These are phyloP conservation scores for Trichoderma erinaceum DNA, from an alignment of 495 filamentous ascomycete genomes.

Conservation along the genomic window DNA sequence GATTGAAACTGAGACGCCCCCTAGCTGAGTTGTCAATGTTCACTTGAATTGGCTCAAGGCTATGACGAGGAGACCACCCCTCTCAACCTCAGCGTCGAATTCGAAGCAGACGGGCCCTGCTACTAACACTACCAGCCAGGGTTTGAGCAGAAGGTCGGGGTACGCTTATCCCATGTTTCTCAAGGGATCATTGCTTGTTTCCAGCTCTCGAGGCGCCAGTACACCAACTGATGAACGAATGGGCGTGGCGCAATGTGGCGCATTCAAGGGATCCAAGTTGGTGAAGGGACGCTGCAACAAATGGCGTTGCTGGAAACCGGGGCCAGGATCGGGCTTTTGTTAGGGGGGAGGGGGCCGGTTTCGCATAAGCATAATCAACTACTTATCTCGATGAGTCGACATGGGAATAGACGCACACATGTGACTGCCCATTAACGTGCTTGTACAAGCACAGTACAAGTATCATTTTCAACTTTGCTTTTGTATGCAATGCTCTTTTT, in stretches of 20 bases:
- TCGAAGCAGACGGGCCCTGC: too few species aligned
- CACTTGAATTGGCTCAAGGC: too few species aligned
- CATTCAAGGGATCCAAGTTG: neutral
- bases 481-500: neutral
- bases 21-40: neutral
- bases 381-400: neutral
- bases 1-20: neutral
- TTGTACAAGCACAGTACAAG: neutral
- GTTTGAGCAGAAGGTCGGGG: too few species aligned
- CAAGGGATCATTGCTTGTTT: too few species aligned
- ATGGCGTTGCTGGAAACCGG: neutral
- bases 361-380: conserved; percentile 10
- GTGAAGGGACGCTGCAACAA: neutral
- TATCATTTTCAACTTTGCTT: neutral
- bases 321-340: neutral
- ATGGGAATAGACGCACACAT: neutral
- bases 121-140: too few species aligned
- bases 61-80: too few species aligned
- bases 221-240: neutral
- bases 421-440: neutral
- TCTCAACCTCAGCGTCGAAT: too few species aligned
- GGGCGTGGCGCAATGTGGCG: neutral
- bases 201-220: too few species aligned
- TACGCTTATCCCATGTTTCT: too few species aligned
- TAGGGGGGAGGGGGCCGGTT: neutral